phyloP scores from a whole-genome alignment of 768 basidiomycete species.

The Auricularia sp. region DNA sequence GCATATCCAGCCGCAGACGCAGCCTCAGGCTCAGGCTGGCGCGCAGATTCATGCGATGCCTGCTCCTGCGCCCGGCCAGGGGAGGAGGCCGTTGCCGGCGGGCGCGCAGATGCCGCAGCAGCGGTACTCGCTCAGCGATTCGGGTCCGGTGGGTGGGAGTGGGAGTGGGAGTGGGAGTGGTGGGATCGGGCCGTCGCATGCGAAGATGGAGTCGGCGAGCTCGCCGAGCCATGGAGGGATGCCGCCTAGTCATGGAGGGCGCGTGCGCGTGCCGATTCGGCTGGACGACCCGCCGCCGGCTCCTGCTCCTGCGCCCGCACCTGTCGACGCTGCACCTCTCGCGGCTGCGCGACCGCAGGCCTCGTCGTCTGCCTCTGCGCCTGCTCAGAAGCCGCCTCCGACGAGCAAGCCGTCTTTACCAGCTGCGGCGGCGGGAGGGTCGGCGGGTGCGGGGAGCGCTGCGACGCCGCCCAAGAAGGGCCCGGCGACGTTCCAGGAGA shows the following conservation, averaged over 20 bases:
- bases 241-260: background rate
- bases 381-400: no score
- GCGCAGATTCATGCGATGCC: background rate
- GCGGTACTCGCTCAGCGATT: background rate
- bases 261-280: background rate
- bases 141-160: no score
- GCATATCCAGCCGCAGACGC: background rate
- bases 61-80: background rate
- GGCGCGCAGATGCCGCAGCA: background rate
- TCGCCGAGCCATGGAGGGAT: background rate
- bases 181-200: background rate
- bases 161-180: no score
- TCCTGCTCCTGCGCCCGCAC: background rate
- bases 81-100: background rate
- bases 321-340: background rate
- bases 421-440: no score
- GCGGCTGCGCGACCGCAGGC: background rate
- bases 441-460: no score
- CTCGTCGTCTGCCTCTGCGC: no score
- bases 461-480: slow-evolving; percentile 23
- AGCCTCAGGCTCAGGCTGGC: no score
- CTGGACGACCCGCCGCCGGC: background rate
- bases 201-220: background rate
- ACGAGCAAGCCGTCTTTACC: no score
- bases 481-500: slow-evolving; percentile 82